Base-by-base conservation (phyloP, 257 asterid species). In the Parsonsia alboflavescens region DNA sequence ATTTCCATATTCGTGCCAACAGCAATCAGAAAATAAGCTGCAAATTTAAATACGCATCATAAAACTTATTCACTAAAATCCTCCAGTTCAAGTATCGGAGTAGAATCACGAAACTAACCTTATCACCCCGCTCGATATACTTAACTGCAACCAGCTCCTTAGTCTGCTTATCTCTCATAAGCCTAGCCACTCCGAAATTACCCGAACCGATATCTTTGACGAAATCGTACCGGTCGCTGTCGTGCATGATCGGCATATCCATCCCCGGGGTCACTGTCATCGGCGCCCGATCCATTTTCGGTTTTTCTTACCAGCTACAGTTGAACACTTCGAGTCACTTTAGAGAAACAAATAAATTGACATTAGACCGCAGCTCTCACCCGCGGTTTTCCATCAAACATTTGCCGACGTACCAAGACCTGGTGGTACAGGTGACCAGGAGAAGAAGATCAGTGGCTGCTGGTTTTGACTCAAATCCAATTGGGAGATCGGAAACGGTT, bases 161-260 rank as follows among this genome's bases (percentile, higher is more conserved):
- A 7, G 97, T 90, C 80, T 85, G 96, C 83, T 88, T 91, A 72
- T 91, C 96, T 70, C 85, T 88, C 96, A 90, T 84, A 76, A 91
- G 86, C 65, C 95, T 89, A 33, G 97, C 97, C 24, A 90, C 92
- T 0, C 94, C 96, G 77, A 89, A 91, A 61, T 91, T 91, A 73
- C 97, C 97, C 71, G 96, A 81, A 74, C 97, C 97, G 79, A 91
- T 89, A 79, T 91, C 97, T 26, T 83, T 88, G 7, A 91, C 95
- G 30, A 91, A 75, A 83, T 91, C 97, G 79, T 90, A 91, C 39
- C 97, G 90, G 83, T 89, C 96, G 67, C 95, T 89, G 57, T 89
- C 95, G 88, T 91, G 97, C 96, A 91, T 90, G 90, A 90, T 91
- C 91, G 96, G 96, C 91, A 92, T 81, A 76, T 90, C 96, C 90